Conservation (phyloP, 768 basidiomycete genomes). For the Russula emetica region DNA sequence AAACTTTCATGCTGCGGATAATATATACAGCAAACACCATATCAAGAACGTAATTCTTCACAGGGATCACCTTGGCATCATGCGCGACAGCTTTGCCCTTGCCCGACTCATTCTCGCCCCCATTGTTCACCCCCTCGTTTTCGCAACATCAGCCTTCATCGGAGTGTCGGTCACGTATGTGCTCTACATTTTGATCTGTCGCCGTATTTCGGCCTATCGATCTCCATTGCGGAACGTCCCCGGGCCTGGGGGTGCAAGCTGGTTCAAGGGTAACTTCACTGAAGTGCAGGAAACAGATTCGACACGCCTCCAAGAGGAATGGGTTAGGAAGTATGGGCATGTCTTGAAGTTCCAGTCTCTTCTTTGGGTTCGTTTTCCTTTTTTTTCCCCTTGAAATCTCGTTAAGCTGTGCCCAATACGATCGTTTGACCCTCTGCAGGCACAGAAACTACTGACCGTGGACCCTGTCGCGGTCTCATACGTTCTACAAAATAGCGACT, state of each 20-base stretch:
- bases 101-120: background rate
- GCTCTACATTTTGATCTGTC: background rate
- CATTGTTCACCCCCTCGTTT: background rate
- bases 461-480: slow-evolving; percentile 38
- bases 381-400: no score
- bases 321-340: slow-evolving; percentile 23
- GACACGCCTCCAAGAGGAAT: slow-evolving; percentile 18
- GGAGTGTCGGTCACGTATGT: background rate
- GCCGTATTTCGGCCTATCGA: background rate
- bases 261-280: slow-evolving; percentile 14
- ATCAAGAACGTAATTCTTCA: background rate
- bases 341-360: slow-evolving; percentile 1
- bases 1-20: no score
- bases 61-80: background rate
- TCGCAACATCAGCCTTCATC: background rate
- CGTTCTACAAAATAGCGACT: slow-evolving; percentile 34
- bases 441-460: slow-evolving; percentile 33
- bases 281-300: slow-evolving; percentile 10
- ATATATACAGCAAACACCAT: background rate
- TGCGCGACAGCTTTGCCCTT: background rate
- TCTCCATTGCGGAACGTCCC: slow-evolving; percentile 10
- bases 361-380: slow-evolving; percentile 19
- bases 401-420: background rate
- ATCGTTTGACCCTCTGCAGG: background rate
- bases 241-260: slow-evolving; percentile 8